These are phyloP conservation scores for Talaromyces borbonicus DNA, from an alignment of 495 filamentous ascomycete genomes.

Conservation along the genomic window DNA sequence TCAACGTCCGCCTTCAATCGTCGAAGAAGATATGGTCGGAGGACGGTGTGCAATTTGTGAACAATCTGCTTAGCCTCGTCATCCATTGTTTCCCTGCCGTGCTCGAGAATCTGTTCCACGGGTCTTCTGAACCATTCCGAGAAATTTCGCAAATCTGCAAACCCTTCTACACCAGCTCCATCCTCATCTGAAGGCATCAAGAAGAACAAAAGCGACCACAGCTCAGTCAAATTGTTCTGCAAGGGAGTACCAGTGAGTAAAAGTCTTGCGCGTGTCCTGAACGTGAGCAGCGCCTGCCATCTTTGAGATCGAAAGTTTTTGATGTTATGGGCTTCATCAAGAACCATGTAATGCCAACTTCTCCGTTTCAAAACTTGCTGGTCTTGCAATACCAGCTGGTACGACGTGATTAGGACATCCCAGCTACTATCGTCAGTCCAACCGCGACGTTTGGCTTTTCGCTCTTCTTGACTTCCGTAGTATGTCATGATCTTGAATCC, in stretches of 20 bases:
- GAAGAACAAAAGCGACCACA: conserved; percentile 97
- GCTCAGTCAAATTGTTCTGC: conserved; percentile 92
- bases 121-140: conserved; percentile 88
- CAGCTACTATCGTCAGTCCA: conserved; percentile 86
- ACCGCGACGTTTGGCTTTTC: conserved; percentile 77
- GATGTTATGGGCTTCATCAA: conserved; percentile 99
- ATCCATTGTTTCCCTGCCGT: conserved; percentile 86
- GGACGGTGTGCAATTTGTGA: conserved; percentile 80
- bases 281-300: conserved; percentile 89
- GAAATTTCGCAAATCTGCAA: conserved; percentile 85
- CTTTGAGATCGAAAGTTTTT: conserved; percentile 97
- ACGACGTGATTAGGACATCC: conserved; percentile 96
- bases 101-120: conserved; percentile 89
- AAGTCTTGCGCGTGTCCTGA: conserved; percentile 77
- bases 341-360: conserved; percentile 96
- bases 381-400: conserved; percentile 91
- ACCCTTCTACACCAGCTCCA: conserved; percentile 64
- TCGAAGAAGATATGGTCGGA: conserved; percentile 86
- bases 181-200: conserved; percentile 77
- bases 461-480: conserved; percentile 88
- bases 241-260: conserved; percentile 91
- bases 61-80: conserved; percentile 84
- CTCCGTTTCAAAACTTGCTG: conserved; percentile 84
- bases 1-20: conserved; percentile 96
- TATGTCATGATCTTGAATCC: conserved; percentile 98